Conservation (phyloP, 345 rosid species). For the Populus deltoides region DNA sequence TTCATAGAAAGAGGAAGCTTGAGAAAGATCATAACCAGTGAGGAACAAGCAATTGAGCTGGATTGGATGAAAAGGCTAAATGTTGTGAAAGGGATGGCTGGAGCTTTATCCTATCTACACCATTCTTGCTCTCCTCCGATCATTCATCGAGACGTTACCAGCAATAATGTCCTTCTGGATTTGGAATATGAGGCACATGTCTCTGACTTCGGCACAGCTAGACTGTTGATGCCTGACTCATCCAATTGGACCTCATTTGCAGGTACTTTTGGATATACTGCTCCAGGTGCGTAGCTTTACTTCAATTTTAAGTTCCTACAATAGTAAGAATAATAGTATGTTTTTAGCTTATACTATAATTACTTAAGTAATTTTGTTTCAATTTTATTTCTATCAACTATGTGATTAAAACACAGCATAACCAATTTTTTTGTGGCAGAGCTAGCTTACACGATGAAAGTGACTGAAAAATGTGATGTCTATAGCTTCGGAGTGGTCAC, state of each 20-base stretch:
- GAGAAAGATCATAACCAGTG: neutral
- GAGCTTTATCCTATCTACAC: constrained; percentile 12
- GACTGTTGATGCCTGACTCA: too few relatives aligned
- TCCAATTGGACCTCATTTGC: neutral
- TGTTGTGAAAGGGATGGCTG: constrained; percentile 6
- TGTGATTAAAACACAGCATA: too few relatives aligned
- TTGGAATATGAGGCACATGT: constrained; percentile 1
- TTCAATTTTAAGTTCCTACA: too few relatives aligned
- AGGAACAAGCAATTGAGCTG: neutral
- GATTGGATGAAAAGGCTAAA: constrained; percentile 5
- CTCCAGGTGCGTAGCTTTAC: too few relatives aligned
- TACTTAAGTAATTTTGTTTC: neutral
- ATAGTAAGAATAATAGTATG: too few relatives aligned
- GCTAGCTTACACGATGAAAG: too few relatives aligned
- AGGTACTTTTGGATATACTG: neutral
- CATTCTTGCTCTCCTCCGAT: neutral
- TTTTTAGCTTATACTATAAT: too few relatives aligned
- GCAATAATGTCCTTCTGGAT: constrained; percentile 12
- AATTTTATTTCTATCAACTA: neutral
- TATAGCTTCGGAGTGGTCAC: too few relatives aligned
- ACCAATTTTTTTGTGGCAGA: too few relatives aligned
- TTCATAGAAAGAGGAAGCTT: constrained; percentile 13
- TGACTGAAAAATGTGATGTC: too few relatives aligned
- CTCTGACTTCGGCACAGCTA: too few relatives aligned
- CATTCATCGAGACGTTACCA: constrained; percentile 12